Evolutionary conservation across 768 basidiomycete species (phyloP).

Genomic region (Sarcomyxa edulis): DNA sequence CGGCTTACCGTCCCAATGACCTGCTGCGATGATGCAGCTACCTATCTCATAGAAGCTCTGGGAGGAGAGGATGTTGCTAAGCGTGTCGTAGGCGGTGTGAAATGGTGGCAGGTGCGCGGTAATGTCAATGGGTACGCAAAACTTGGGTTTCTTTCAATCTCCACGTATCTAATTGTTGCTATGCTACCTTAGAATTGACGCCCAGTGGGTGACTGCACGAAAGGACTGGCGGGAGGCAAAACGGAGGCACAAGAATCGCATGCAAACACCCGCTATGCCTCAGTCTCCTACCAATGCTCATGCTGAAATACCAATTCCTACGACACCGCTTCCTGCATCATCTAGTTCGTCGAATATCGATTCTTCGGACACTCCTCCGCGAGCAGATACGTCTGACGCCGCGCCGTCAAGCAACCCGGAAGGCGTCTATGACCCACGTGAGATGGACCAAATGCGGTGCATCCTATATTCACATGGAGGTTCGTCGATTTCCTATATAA

Average conservation of each 20-base stretch:
- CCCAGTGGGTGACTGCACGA: conserved; percentile 83
- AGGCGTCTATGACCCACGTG: conserved; percentile 50
- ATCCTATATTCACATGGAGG: conserved; percentile 81
- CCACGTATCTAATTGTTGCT: conserved; percentile 6
- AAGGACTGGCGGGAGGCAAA: conserved; percentile 78
- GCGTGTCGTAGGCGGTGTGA: conserved; percentile 77
- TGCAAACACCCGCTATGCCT: too few species aligned
- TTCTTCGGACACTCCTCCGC: too few species aligned
- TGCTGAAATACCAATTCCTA: too few species aligned
- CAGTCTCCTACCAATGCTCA: too few species aligned
- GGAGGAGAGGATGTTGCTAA: conserved; percentile 77
- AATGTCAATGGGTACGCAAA: conserved; percentile 68
- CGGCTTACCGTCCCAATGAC: conserved; percentile 69
- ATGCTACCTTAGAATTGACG: conserved; percentile 54
- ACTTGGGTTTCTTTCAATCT: conserved; percentile 5
- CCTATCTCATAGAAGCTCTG: conserved; percentile 65
- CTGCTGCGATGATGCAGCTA: conserved; percentile 71
- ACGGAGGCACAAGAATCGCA: conserved; percentile 44
- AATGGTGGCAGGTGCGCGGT: conserved; percentile 98
- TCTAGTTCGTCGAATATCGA: too few species aligned
- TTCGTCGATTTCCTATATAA: conserved; percentile 18
- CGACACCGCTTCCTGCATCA: too few species aligned
- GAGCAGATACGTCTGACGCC: conserved; percentile 12
- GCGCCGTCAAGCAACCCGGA: conserved; percentile 21
- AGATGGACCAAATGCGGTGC: conserved; percentile 83